Evolutionary conservation across 257 asterid species (phyloP).

Genomic region (Penstemon barbatus): DNA sequence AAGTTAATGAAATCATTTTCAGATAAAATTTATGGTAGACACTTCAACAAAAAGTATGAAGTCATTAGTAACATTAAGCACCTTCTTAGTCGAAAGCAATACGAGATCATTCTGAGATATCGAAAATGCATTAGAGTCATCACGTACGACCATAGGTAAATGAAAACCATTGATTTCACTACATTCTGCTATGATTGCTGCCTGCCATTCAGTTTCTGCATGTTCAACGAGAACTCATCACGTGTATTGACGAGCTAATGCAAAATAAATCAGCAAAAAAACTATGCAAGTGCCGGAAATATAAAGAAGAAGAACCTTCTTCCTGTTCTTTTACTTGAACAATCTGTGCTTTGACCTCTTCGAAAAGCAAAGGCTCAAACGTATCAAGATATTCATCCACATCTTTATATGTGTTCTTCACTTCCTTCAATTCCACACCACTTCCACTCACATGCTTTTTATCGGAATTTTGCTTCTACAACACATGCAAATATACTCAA

Average conservation of each 20-base stretch:
- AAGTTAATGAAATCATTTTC: constrained; percentile 15
- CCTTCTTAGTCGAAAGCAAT: constrained; percentile 68
- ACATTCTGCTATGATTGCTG: constrained; percentile 52
- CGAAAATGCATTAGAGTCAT: constrained; percentile 30
- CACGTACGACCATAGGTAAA: constrained; percentile 53
- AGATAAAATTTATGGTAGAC: constrained; percentile 3
- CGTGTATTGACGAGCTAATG: constrained; percentile 9
- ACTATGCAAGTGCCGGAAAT: not conserved
- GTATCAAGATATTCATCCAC: constrained; percentile 73
- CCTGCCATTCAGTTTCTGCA: constrained; percentile 57
- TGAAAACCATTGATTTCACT: constrained; percentile 75
- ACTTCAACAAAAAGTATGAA: not conserved
- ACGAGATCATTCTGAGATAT: constrained; percentile 75
- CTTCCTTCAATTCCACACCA: constrained; percentile 52
- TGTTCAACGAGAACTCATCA: constrained; percentile 20
- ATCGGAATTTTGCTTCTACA: constrained; percentile 37
- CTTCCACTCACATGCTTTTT: constrained; percentile 36
- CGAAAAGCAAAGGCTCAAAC: constrained; percentile 90
- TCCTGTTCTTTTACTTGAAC: constrained; percentile 59
- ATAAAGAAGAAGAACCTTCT: constrained; percentile 44
- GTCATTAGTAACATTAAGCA: constrained; percentile 20
- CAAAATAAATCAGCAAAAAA: constrained; percentile 11
- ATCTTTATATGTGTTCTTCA: constrained; percentile 66
- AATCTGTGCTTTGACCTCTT: constrained; percentile 93
- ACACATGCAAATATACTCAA: not conserved